Evolutionary conservation across 306 rosid genomes (phyloP).

Genomic region (Ochetophila trinervis): DNA sequence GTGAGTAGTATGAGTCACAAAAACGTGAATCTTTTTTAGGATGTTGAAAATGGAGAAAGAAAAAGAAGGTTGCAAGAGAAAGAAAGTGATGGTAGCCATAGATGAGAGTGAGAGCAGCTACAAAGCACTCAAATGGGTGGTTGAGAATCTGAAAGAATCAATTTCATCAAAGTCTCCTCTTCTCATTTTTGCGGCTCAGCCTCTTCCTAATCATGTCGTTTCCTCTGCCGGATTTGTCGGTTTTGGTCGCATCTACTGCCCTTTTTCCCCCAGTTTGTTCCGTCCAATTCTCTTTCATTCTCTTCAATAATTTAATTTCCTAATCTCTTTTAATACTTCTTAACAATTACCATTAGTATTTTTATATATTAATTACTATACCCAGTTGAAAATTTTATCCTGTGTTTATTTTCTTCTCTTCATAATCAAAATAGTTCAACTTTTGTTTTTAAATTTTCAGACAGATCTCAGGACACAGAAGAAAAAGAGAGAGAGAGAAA

Average conservation of each 20-base stretch:
- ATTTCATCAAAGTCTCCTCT: constrained; percentile 18
- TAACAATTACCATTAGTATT: not conserved
- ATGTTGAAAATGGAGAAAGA: constrained; percentile 5
- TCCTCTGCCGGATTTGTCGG: not conserved
- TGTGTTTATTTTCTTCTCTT: too few relatives aligned
- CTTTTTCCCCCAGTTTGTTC: constrained; percentile 9
- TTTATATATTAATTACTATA: not conserved
- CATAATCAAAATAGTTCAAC: too few relatives aligned
- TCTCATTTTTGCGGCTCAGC: constrained; percentile 24
- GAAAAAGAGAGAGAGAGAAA: too few relatives aligned
- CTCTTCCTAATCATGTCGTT: not conserved
- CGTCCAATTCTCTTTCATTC: not conserved
- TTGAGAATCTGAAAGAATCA: constrained; percentile 20
- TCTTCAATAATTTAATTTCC: not conserved
- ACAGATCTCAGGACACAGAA: too few relatives aligned
- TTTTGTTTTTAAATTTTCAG: too few relatives aligned
- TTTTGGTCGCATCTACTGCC: constrained; percentile 12
- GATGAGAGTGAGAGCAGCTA: constrained; percentile 31
- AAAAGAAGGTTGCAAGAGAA: constrained; percentile 1
- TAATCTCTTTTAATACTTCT: not conserved
- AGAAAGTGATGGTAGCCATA: constrained; percentile 33
- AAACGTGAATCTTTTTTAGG: not conserved
- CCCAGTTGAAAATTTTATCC: too few relatives aligned
- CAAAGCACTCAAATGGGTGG: constrained; percentile 27
- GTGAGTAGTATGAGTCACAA: not conserved